Percentiles rank a stretch among this genome's conserved stretches.
Evolutionary conservation across 2,329 filamentous ascomycete genomes (phyloP).

Genomic region (Aspergillus spinulosporus): DNA sequence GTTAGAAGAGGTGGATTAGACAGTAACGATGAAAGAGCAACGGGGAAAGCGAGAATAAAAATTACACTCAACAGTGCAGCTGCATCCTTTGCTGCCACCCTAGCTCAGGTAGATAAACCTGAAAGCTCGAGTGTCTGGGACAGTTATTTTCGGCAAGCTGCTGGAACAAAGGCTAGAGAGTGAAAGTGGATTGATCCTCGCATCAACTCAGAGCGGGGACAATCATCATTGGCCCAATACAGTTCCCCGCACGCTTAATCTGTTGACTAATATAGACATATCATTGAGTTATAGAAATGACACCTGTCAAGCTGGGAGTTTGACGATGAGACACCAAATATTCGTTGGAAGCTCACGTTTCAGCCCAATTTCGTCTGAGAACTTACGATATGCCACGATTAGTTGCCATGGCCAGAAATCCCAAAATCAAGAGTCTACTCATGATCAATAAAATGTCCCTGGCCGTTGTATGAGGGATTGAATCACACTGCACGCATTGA

Average conservation of each 20-base stretch:
- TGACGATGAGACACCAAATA: too few relatives aligned
- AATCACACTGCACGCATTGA: too few relatives aligned
- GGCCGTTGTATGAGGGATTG: too few relatives aligned
- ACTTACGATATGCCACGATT: too few relatives aligned
- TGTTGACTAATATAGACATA: too few relatives aligned
- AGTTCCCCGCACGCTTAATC: background rate
- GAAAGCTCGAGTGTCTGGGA: background rate
- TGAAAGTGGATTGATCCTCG: background rate
- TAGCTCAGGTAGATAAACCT: background rate
- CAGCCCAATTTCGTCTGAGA: too few relatives aligned
- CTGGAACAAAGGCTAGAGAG: background rate
- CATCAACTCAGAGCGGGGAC: background rate
- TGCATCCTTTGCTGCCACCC: background rate
- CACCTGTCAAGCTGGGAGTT: too few relatives aligned
- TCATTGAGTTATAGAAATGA: too few relatives aligned
- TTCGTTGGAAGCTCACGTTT: too few relatives aligned
- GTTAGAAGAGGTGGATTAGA: background rate
- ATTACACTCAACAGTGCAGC: conserved; percentile 2
- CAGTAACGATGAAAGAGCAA: background rate
- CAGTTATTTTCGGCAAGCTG: background rate
- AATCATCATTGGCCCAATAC: background rate
- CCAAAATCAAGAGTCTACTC: too few relatives aligned
- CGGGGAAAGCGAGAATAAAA: background rate
- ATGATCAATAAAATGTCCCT: too few relatives aligned
- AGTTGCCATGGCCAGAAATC: too few relatives aligned